Conservation (phyloP, 1,284 basidiomycete genomes). For the Tetrapyrgos nigripes region DNA sequence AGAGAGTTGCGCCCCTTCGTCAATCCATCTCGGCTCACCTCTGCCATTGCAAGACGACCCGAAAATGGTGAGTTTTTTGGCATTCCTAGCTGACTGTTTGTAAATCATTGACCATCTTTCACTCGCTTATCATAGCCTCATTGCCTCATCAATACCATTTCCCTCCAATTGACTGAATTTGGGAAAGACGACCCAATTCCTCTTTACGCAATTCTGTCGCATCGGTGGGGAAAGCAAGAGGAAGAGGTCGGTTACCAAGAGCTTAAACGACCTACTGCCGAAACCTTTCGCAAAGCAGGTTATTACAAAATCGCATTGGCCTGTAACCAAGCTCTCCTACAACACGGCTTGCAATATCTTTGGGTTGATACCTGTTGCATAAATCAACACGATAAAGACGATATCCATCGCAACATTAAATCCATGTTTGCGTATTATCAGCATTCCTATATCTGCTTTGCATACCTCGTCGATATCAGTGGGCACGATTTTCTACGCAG, state of each 20-base stretch:
- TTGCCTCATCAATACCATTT: not conserved
- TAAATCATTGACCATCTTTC: too few relatives aligned
- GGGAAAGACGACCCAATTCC: not conserved
- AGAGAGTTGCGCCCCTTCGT: too few relatives aligned
- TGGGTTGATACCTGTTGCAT: conserved; percentile 1
- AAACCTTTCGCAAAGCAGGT: not conserved
- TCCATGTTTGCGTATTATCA: too few relatives aligned
- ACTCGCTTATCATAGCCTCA: too few relatives aligned
- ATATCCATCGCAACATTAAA: too few relatives aligned
- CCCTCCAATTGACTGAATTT: not conserved
- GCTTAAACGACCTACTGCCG: not conserved
- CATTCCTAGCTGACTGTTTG: too few relatives aligned
- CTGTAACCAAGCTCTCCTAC: not conserved
- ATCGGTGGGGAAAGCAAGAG: not conserved
- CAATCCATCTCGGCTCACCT: too few relatives aligned
- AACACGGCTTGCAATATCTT: not conserved
- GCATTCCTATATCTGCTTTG: not conserved
- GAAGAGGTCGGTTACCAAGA: not conserved
- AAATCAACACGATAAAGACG: not conserved
- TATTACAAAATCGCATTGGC: not conserved
- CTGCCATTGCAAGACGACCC: too few relatives aligned
- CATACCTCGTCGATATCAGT: not conserved
- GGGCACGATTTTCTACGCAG: not conserved
- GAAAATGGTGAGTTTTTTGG: too few relatives aligned
- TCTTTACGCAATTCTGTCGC: not conserved